These are phyloP conservation scores for Albizia julibrissin DNA, from an alignment of 306 rosid species.

Conservation along the genomic window DNA sequence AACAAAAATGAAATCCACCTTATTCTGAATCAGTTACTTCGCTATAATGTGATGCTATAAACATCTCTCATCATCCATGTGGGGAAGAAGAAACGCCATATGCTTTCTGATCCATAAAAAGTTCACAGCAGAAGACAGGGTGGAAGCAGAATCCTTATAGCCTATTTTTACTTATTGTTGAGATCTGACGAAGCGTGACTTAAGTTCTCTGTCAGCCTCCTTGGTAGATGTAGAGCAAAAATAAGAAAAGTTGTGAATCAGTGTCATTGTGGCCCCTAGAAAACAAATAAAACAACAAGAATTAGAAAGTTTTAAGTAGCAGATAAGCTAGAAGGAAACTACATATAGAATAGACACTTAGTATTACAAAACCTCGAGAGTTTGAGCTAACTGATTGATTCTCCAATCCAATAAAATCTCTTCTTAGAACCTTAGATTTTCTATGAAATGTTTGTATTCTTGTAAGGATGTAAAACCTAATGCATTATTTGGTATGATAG, in stretches of 20 bases:
- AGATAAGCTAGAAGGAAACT: not conserved
- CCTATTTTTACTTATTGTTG: constrained; percentile 32
- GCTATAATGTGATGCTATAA: constrained; percentile 41
- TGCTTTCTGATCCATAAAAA: constrained; percentile 39
- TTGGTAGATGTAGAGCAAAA: constrained; percentile 31
- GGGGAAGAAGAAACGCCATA: constrained; percentile 35
- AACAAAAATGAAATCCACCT: constrained; percentile 16
- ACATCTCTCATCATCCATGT: constrained; percentile 42
- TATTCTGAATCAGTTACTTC: constrained; percentile 44
- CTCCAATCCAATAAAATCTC: constrained; percentile 2
- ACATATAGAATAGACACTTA: not conserved
- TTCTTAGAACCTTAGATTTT: not conserved
- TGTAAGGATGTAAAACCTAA: not conserved
- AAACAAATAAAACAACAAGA: constrained; percentile 22
- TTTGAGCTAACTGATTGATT: constrained; percentile 3
- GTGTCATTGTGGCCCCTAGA: constrained; percentile 55
- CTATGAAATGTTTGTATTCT: not conserved
- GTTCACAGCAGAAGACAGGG: constrained; percentile 42
- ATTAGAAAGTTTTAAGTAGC: constrained; percentile 18
- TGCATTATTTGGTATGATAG: not conserved
- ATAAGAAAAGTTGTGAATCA: constrained; percentile 35
- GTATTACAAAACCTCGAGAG: not conserved
- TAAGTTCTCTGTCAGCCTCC: constrained; percentile 45
- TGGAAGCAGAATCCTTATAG: constrained; percentile 31
- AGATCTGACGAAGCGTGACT: constrained; percentile 29